A percentile compares a stretch with the other conserved stretches of the same genome.
phyloP scores from a whole-genome alignment of 1,284 basidiomycete genomes.

The Ustilago tritici region DNA sequence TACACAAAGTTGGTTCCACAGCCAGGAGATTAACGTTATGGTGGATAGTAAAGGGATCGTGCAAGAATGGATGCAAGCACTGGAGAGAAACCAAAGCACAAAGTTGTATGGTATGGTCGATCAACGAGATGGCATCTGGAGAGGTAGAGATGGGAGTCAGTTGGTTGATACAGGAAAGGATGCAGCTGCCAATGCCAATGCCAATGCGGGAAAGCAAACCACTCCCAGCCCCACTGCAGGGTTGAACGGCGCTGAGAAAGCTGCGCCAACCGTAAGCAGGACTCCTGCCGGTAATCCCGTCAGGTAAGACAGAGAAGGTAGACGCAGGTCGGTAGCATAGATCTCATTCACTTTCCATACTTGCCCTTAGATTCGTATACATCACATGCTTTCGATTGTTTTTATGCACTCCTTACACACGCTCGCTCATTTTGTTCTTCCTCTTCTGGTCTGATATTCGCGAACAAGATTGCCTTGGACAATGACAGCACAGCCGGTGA shows the following conservation, averaged over 20 bases:
- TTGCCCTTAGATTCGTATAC: background rate
- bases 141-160: constrained; percentile 72
- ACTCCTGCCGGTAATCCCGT: background rate
- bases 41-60: constrained; percentile 77
- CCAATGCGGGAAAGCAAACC: background rate
- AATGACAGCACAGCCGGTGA: no score
- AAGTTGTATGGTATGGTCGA: constrained; percentile 76
- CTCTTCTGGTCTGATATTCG: no score
- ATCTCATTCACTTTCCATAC: background rate
- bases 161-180: constrained; percentile 60
- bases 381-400: no score
- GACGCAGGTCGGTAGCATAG: background rate
- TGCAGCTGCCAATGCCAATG: constrained; percentile 11
- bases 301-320: background rate
- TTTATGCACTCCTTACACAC: no score
- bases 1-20: constrained; percentile 81
- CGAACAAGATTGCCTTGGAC: no score
- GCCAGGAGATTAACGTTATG: constrained; percentile 82
- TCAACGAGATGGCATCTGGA: constrained; percentile 77
- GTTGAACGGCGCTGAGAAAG: background rate
- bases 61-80: constrained; percentile 76
- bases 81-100: constrained; percentile 80
- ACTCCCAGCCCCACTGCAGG: constrained; percentile 1
- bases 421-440: no score
- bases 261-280: background rate